Evolutionary conservation across 208 protist genomes (phyloP), one percentile per base, ranked within the genome.

Genomic region (Trypanosoma conorhini): DNA sequence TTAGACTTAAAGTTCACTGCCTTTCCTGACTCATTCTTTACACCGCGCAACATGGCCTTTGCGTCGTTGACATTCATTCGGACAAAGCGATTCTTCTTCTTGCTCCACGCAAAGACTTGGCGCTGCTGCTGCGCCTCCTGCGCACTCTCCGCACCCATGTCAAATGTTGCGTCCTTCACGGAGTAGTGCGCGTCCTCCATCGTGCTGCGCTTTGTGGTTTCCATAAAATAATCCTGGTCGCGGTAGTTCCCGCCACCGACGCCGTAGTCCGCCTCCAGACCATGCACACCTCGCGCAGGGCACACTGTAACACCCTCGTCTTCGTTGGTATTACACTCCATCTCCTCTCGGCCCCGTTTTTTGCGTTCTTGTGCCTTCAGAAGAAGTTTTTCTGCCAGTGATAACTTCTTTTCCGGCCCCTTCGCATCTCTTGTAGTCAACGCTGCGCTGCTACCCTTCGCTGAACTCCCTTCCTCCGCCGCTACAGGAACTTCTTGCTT

Each of bases 11-110:
- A 94, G 82, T 97, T 90, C 65, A 97, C 95, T 44, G 85, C 84
- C 81, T 97, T 97, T 60, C 94, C 94, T 0, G 94, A 33, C 61
- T 97, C 94, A 78, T 97, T 97, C 78, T 97, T 97, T 26, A 96
- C 81, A 30, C 92, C 92, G 55, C 86, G 86, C 48, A 96, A 72
- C 61, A 93, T 63, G 15, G 89, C 88, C 82, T 97, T 96, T 24
- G 94, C 94, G 68, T 96, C 94, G 67, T 82, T 91, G 5, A 96
- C 87, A 80, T 95, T 78, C 88, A 96, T 96, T 60, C 91, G 83
- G 3, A 96, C 85, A 80, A 95, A 97, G 56, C 92, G 91, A 66
- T 89, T 97, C 81, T 95, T 96, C 82, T 96, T 96, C 71, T 95
- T 96, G 75, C 85, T 96, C 92, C 94, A 97, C 33, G 91, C 89